Evolutionary conservation across 2,329 filamentous ascomycete species (phyloP).

Genomic region (Xylariaceae sp.): DNA sequence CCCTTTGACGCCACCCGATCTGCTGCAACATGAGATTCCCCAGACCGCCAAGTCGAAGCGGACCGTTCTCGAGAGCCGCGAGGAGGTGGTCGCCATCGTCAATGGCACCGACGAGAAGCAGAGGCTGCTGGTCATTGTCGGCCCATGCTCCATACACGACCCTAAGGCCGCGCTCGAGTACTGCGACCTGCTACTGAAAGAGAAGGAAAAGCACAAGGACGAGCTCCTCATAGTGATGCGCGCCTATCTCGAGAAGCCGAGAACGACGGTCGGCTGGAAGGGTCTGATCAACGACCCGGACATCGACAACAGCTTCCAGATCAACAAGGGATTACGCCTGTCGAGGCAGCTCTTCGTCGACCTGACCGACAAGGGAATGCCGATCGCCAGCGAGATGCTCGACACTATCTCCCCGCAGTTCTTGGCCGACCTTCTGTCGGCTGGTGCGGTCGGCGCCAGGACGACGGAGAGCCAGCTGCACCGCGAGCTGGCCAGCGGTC

Average conservation of each 20-base stretch:
- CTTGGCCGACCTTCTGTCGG: conserved; percentile 82
- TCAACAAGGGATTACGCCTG: conserved; percentile 90
- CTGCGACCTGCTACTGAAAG: conserved; percentile 72
- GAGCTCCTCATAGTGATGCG: conserved; percentile 96
- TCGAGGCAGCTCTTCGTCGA: conserved; percentile 90
- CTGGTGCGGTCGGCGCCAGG: conserved; percentile 90
- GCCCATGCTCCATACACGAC: conserved; percentile 96
- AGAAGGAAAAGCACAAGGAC: conserved; percentile 83
- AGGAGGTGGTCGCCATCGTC: conserved; percentile 63
- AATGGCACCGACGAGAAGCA: conserved; percentile 59
- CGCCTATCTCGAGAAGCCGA: conserved; percentile 95
- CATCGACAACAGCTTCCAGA: conserved; percentile 97
- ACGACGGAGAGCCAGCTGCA: conserved; percentile 96
- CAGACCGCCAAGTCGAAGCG: conserved; percentile 51
- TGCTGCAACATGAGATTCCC: conserved; percentile 89
- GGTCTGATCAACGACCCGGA: conserved; percentile 97
- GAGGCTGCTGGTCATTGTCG: conserved; percentile 69
- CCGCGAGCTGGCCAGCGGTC: conserved; percentile 84
- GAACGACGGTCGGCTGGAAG: conserved; percentile 98
- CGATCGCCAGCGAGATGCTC: conserved; percentile 93
- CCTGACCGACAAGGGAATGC: conserved; percentile 87
- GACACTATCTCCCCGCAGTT: conserved; percentile 98
- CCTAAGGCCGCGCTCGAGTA: conserved; percentile 86
- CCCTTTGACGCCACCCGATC: conserved; percentile 83
- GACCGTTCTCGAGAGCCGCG: conserved; percentile 57